These are phyloP conservation scores for Paramecium tetraurelia DNA, from an alignment of 73 alveolate genomes.

Conservation along the genomic window DNA sequence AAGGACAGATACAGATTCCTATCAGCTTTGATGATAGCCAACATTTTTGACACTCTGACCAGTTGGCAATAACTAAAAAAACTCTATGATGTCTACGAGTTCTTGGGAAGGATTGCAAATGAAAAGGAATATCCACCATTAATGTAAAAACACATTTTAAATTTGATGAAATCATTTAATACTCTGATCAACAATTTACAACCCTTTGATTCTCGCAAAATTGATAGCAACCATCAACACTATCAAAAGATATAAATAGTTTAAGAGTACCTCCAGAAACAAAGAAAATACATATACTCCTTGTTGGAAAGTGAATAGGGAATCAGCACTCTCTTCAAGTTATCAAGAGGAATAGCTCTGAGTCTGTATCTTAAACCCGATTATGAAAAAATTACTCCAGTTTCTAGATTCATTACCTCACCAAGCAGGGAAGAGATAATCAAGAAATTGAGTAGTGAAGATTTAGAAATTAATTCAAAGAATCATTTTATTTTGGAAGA, in stretches of 20 bases:
- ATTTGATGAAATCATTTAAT: neutral
- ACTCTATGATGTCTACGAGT: neutral
- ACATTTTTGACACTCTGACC: neutral
- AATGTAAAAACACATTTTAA: neutral
- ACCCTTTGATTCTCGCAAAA: neutral
- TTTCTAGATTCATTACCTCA: neutral
- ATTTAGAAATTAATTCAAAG: neutral
- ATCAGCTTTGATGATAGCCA: neutral
- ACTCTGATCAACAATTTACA: neutral
- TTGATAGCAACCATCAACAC: neutral
- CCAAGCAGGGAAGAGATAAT: neutral
- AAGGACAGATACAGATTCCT: neutral
- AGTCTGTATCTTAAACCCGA: neutral
- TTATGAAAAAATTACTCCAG: neutral
- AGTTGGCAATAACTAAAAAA: neutral
- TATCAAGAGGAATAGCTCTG: conserved; percentile 45
- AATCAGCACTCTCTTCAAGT: neutral
- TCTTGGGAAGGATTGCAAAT: neutral
- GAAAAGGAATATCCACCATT: neutral
- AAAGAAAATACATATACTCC: neutral
- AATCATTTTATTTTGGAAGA: conserved; percentile 30
- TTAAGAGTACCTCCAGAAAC: neutral
- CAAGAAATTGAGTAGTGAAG: neutral
- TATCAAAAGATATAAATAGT: neutral
- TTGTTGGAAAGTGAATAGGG: neutral